Base-by-base conservation (phyloP, 2,329 filamentous ascomycete genomes). In the Epichloe aotearoae region DNA sequence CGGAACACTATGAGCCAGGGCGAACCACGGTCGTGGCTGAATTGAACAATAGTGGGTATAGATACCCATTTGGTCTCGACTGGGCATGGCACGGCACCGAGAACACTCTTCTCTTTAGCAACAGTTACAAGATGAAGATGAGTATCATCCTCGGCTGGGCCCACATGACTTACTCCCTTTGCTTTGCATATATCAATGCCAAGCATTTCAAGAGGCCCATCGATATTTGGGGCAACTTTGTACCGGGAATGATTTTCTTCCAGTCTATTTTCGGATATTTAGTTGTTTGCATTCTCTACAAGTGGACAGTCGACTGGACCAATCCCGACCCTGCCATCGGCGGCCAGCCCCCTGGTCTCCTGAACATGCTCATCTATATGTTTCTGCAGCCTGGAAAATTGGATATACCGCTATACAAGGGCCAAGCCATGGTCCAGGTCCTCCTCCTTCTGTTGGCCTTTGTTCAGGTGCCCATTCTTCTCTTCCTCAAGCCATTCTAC, bases 351-450 rank as follows among this genome's bases (percentile, higher is more conserved):
- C 93, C 94, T 2, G 88, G 89, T 61, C 75, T 98, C 53, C 73
- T 98, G 55, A 98, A 98, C 77, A 97, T 97, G 91, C 76, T 98
- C 62, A 98, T 98, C 63, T 96, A 96, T 78, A 98, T 98, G 94
- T 98, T 98, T 74, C 72, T 98, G 58, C 82, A 84, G 56, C 93
- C 93, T 3, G 89, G 89, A 48, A 86, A 69, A 0, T 64, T 83
- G 15, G 83, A 86, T 46, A 79, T 88, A 54, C 76, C 76, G 47
- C 75, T 98, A 5, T 98, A 95, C 66, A 65, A 73, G 20, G 87
- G 87, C 41, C 93, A 98, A 67, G 78, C 74, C 14, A 66, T 65
- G 2, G 77, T 98, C 0, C 93, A 98, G 67, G 72, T 88, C 12
- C 66, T 86, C 49, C 73, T 98, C 37, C 72, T 98, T 20, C 75